A percentile compares a stretch with the other conserved stretches of the same genome.
phyloP scores from a whole-genome alignment of 2,329 filamentous ascomycete species.

The Raffaelea albimanens region DNA sequence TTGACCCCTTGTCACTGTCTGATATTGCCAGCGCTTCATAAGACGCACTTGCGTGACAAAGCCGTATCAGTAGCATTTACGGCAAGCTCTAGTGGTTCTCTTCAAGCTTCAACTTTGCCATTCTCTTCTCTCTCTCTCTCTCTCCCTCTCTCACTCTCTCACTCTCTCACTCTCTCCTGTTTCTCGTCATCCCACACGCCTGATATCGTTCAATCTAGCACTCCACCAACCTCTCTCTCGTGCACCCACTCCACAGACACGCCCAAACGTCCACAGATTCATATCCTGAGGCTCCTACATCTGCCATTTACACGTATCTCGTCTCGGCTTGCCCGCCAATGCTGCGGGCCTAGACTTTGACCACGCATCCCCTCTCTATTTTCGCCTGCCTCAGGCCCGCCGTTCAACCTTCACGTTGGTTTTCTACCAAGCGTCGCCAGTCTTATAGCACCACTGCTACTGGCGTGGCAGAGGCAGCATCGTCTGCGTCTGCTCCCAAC shows the following conservation, averaged over 20 bases:
- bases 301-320: not conserved
- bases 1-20: not conserved
- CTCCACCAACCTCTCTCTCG: not conserved
- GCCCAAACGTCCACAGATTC: too few relatives aligned
- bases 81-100: too few relatives aligned
- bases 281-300: too few relatives aligned
- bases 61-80: too few relatives aligned
- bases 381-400: constrained; percentile 3
- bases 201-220: not conserved
- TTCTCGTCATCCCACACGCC: not conserved
- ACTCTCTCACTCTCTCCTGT: not conserved
- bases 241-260: not conserved
- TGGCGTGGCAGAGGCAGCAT: constrained; percentile 5
- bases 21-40: too few relatives aligned
- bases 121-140: not conserved
- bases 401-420: constrained; percentile 1
- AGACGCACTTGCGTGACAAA: too few relatives aligned
- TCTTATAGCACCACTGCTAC: not conserved
- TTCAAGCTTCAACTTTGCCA: too few relatives aligned
- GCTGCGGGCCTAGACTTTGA: constrained; percentile 5
- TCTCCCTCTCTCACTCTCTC: not conserved
- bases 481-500: constrained; percentile 5
- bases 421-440: not conserved
- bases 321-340: not conserved
- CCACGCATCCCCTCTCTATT: constrained; percentile 4